Evolutionary conservation across 1,139 yeast genomes (phyloP).

Genomic region (Nakaseomyces nivariensis): DNA sequence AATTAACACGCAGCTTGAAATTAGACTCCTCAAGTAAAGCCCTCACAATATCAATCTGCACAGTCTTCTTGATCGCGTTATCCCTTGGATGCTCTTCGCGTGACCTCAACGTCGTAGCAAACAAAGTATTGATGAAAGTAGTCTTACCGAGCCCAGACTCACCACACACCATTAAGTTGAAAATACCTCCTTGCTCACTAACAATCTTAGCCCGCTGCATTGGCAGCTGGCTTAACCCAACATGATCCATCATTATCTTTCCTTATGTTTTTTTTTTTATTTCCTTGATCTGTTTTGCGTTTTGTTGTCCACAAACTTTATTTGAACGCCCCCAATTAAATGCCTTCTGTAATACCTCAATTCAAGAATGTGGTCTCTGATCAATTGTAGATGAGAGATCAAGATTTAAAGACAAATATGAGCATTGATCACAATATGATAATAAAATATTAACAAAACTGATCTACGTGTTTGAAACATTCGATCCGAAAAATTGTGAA

Average conservation of each 20-base stretch:
- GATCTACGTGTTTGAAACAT: background rate
- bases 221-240: slow-evolving; percentile 86
- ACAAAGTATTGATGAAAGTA: slow-evolving; percentile 85
- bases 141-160: slow-evolving; percentile 93
- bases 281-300: background rate
- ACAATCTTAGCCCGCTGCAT: slow-evolving; percentile 92
- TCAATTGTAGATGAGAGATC: no score
- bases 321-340: no score
- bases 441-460: background rate
- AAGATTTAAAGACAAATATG: background rate
- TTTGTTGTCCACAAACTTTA: no score
- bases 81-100: slow-evolving; percentile 14
- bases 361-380: no score
- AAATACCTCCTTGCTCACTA: slow-evolving; percentile 78
- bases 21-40: slow-evolving; percentile 91
- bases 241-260: slow-evolving; percentile 1
- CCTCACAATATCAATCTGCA: slow-evolving; percentile 80
- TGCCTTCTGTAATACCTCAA: no score
- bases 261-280: background rate
- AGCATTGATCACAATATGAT: background rate
- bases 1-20: slow-evolving; percentile 73
- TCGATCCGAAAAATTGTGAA: no score
- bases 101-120: slow-evolving; percentile 54
- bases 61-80: slow-evolving; percentile 70
- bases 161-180: slow-evolving; percentile 92